phyloP scores from a whole-genome alignment of 2,329 filamentous ascomycete species.

The Penicillium sp. region DNA sequence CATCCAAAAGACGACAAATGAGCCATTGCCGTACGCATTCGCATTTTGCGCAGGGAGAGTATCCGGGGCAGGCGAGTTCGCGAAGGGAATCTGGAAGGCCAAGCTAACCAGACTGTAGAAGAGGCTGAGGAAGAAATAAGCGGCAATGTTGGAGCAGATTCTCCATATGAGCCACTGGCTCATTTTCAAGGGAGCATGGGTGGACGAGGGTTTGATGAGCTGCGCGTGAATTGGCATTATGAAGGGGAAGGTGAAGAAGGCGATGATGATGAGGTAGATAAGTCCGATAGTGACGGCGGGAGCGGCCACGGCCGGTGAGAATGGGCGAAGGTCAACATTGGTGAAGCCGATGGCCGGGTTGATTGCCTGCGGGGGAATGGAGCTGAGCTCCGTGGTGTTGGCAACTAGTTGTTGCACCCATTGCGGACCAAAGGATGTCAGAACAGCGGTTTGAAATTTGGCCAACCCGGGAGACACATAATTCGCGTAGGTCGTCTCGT shows the following conservation, averaged over 20 bases:
- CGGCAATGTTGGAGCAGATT: conserved; percentile 49
- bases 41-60: conserved; percentile 44
- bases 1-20: conserved; percentile 60
- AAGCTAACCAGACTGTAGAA: conserved; percentile 59
- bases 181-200: conserved; percentile 53
- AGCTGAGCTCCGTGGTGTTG: conserved; percentile 39
- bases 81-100: conserved; percentile 59
- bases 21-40: conserved; percentile 51
- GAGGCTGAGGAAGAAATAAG: conserved; percentile 58
- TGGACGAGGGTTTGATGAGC: conserved; percentile 44
- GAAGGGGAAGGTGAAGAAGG: conserved; percentile 61
- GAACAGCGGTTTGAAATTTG: conserved; percentile 43
- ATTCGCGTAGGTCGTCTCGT: conserved; percentile 49
- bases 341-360: conserved; percentile 53
- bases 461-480: conserved; percentile 51
- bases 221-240: conserved; percentile 58
- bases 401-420: conserved; percentile 34
- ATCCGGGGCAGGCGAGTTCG: conserved; percentile 42
- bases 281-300: conserved; percentile 58
- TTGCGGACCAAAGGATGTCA: conserved; percentile 43
- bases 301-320: conserved; percentile 49
- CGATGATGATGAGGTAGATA: conserved; percentile 62
- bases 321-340: conserved; percentile 54
- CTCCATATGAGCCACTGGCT: conserved; percentile 55
- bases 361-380: conserved; percentile 46